These are phyloP conservation scores for Neofusicoccum kwambonambiense DNA, from an alignment of 2,329 filamentous ascomycete genomes.

Conservation along the genomic window DNA sequence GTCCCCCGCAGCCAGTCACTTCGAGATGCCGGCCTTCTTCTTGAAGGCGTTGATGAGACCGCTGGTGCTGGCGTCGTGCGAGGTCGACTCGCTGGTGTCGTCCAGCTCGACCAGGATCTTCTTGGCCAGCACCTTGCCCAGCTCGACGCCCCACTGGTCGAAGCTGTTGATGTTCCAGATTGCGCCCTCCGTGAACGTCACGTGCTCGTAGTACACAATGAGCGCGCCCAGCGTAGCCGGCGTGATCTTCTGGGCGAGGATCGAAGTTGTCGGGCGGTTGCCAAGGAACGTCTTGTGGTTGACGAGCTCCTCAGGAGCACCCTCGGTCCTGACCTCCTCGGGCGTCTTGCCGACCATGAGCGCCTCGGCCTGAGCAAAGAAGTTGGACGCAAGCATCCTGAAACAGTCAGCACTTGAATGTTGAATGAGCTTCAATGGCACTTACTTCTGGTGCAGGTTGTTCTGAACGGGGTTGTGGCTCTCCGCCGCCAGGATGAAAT, in stretches of 20 bases:
- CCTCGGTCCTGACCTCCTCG: slow-evolving; percentile 75
- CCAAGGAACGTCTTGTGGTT: slow-evolving; percentile 99
- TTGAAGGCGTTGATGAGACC: slow-evolving; percentile 92
- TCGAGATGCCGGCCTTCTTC: slow-evolving; percentile 59
- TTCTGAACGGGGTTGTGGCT: slow-evolving; percentile 93
- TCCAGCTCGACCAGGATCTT: slow-evolving; percentile 72
- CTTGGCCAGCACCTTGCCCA: slow-evolving; percentile 91
- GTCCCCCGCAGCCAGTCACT: slow-evolving; percentile 11
- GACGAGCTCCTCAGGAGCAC: slow-evolving; percentile 70
- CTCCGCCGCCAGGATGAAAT: slow-evolving; percentile 95
- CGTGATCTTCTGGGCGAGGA: slow-evolving; percentile 90
- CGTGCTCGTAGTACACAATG: slow-evolving; percentile 98
- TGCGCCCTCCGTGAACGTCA: slow-evolving; percentile 96
- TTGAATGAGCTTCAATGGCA: neutral
- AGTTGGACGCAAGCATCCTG: slow-evolving; percentile 85
- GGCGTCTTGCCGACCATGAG: slow-evolving; percentile 89
- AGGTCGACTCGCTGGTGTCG: slow-evolving; percentile 64
- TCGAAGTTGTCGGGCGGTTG: slow-evolving; percentile 94
- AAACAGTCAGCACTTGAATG: slow-evolving; percentile 22
- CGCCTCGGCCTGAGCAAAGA: slow-evolving; percentile 84
- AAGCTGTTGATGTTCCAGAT: slow-evolving; percentile 99
- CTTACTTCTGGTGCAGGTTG: slow-evolving; percentile 85
- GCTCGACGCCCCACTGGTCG: slow-evolving; percentile 98
- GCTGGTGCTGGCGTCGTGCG: slow-evolving; percentile 84
- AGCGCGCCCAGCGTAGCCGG: slow-evolving; percentile 89